Conservation (phyloP, 2,329 filamentous ascomycete genomes). For the Aspergillus fumigatus region DNA sequence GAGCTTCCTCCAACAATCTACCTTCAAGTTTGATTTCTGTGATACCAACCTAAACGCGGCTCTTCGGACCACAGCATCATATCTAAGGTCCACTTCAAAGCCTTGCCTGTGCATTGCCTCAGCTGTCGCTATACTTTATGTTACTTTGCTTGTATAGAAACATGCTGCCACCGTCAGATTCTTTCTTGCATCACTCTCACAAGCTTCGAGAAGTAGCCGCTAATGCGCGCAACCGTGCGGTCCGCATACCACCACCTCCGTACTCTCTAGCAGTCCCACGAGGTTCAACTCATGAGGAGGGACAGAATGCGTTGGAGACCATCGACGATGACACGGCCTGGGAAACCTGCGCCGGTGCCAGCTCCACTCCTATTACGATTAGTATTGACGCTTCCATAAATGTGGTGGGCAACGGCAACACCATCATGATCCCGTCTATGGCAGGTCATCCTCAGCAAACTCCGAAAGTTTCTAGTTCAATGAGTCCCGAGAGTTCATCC, state of each 20-base stretch:
- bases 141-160: neutral
- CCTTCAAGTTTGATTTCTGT: neutral
- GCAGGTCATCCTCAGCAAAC: conserved; percentile 1
- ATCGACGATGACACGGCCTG: conserved; percentile 14
- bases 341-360: neutral
- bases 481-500: neutral
- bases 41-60: neutral
- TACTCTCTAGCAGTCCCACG: conserved; percentile 12
- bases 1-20: neutral
- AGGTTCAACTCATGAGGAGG: conserved; percentile 2
- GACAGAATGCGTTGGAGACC: conserved; percentile 5
- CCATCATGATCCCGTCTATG: conserved; percentile 21
- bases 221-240: conserved; percentile 12
- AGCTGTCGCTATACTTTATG: neutral
- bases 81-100: neutral
- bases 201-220: conserved; percentile 23
- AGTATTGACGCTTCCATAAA: conserved; percentile 34
- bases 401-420: conserved; percentile 32
- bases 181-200: conserved; percentile 22
- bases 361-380: conserved; percentile 23
- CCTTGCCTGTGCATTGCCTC: neutral
- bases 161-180: conserved; percentile 29
- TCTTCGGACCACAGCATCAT: neutral
- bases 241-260: conserved; percentile 18
- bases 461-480: conserved; percentile 1